Evolutionary conservation across 129 eudicot genomes (phyloP).

Genomic region (Solidago caesia): DNA sequence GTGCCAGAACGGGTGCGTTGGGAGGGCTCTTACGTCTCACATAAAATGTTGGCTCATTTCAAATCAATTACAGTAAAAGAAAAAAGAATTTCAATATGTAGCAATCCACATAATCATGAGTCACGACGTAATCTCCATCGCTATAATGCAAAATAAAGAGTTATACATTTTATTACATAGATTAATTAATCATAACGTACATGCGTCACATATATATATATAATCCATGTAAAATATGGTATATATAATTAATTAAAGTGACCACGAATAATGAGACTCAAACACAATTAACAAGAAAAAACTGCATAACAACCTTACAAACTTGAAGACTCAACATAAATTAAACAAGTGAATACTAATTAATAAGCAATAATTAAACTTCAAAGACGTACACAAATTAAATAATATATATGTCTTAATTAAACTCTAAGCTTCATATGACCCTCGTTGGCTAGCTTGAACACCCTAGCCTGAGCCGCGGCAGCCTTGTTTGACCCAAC

Average conservation of each 20-base stretch:
- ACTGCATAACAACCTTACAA: slow-evolving; percentile 12
- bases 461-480: slow-evolving; percentile 70
- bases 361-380: slow-evolving; percentile 28
- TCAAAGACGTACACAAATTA: slow-evolving; percentile 4
- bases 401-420: slow-evolving; percentile 17
- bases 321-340: slow-evolving; percentile 23
- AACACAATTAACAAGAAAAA: slow-evolving; percentile 26
- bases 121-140: too few relatives aligned
- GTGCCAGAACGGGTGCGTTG: too few relatives aligned
- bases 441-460: slow-evolving; percentile 85
- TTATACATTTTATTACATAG: too few relatives aligned
- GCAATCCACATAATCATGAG: too few relatives aligned
- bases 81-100: too few relatives aligned
- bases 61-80: too few relatives aligned
- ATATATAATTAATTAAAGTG: not conserved
- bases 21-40: too few relatives aligned
- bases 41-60: too few relatives aligned
- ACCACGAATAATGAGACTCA: slow-evolving; percentile 16
- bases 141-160: too few relatives aligned
- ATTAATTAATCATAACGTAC: not conserved
- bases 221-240: slow-evolving; percentile 27
- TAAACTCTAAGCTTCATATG: slow-evolving; percentile 52
- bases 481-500: slow-evolving; percentile 73
- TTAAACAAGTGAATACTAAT: slow-evolving; percentile 24
- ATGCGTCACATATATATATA: not conserved